Evolutionary conservation across 2,329 filamentous ascomycete genomes (phyloP), one percentile per base, ranked within the genome.

Genomic region (Alternaria gansuensis): DNA sequence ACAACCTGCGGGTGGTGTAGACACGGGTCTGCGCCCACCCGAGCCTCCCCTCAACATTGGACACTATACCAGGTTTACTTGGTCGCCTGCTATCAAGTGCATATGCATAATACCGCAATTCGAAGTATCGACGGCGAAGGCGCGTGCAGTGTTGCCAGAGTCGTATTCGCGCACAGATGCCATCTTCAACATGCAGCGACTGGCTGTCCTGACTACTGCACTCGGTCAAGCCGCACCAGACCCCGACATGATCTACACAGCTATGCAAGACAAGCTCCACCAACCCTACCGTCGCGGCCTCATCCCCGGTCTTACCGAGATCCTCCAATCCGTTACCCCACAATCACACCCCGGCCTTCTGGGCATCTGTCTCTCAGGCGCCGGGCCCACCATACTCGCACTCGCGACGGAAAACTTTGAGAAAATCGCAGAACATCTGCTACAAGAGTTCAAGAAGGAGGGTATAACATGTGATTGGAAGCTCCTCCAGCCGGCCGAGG

Each of bases 251-350:
- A 99, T 99, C 77, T 96, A 96, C 81, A 88, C 96, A 46, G 94
- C 93, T 45, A 99, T 99, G 95, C 95, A 98, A 81, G 95, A 99
- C 82, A 96, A 93, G 80, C 88, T 99, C 61, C 95, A 99, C 81
- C 95, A 99, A 79, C 95, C 93, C 41, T 98, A 99, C 82, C 90
- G 95, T 53, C 90, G 95, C 79, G 90, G 86, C 2, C 86, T 99
- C 62, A 96, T 99, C 68, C 95, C 95, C 1, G 95, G 94, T 0
- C 84, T 99, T 57, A 90, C 91, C 14, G 90, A 97, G 75, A 94
- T 99, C 53, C 87, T 99, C 51, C 87, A 92, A 76, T 94, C 90
- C 60, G 93, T 98, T 82, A 97, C 91, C 10, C 95, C 94, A 28
- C 86, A 87, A 73, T 90, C 90, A 5, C 92, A 97, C 75, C 88